Conservation (phyloP, 441 rosid genomes). For the Daphne laureola region DNA sequence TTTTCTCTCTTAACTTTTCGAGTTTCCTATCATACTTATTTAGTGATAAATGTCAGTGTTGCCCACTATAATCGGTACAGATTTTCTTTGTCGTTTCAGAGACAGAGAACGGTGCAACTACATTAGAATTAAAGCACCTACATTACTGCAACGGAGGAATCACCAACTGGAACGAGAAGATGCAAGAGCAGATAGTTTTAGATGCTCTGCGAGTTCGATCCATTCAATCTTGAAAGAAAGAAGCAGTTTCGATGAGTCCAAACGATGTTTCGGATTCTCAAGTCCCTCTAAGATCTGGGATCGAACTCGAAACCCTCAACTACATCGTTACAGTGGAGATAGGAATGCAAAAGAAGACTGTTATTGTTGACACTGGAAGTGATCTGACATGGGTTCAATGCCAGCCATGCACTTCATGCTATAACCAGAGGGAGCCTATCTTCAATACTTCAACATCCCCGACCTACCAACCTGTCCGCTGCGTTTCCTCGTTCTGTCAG, state of each 20-base stretch:
- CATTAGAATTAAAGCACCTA: slow-evolving; percentile 76
- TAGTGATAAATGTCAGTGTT: no score
- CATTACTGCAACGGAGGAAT: slow-evolving; percentile 43
- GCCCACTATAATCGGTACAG: no score
- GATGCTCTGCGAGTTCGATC: slow-evolving; percentile 46
- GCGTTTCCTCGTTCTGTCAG: slow-evolving; percentile 67
- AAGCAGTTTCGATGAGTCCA: slow-evolving; percentile 13
- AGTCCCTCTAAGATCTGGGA: slow-evolving; percentile 62
- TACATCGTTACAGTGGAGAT: slow-evolving; percentile 62
- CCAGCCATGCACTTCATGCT: slow-evolving; percentile 70
- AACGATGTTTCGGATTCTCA: slow-evolving; percentile 23
- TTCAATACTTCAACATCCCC: slow-evolving; percentile 61
- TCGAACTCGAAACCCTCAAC: slow-evolving; percentile 57
- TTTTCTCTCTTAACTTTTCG: no score
- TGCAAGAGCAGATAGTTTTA: slow-evolving; percentile 36
- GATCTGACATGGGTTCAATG: slow-evolving; percentile 97
- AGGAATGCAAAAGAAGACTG: slow-evolving; percentile 50
- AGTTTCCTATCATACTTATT: no score
- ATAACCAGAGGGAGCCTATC: slow-evolving; percentile 65
- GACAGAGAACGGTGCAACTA: slow-evolving; percentile 40
- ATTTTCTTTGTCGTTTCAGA: slow-evolving; percentile 27
- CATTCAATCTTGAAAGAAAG: slow-evolving; percentile 48
- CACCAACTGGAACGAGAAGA: slow-evolving; percentile 48
- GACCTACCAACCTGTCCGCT: slow-evolving; percentile 41
- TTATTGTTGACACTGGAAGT: slow-evolving; percentile 89